These are phyloP conservation scores for Alternaria novae-zelandiae DNA, from an alignment of 2,329 filamentous ascomycete species.

Conservation along the genomic window DNA sequence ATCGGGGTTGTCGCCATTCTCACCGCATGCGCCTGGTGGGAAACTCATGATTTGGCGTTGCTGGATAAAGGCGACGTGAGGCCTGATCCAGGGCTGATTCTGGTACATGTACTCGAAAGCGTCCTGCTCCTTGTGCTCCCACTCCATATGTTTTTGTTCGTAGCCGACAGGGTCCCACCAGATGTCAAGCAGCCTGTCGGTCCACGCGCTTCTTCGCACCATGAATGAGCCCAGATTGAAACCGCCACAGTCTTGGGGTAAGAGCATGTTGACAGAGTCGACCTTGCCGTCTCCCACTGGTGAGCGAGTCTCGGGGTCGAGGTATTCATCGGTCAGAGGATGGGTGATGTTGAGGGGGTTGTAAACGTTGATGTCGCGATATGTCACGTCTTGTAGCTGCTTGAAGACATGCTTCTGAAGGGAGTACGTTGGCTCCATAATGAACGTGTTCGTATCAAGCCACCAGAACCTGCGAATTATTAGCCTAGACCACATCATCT, in stretches of 20 bases:
- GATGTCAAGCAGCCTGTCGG: constrained; percentile 87
- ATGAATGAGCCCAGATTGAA: constrained; percentile 99
- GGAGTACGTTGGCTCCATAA: constrained; percentile 95
- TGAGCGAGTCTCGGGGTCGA: constrained; percentile 77
- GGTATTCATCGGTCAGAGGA: constrained; percentile 74
- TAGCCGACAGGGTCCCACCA: constrained; percentile 99
- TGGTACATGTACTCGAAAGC: constrained; percentile 90
- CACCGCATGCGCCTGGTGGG: constrained; percentile 85
- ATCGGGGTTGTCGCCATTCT: constrained; percentile 73
- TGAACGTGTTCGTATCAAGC: constrained; percentile 95
- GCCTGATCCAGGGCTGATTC: constrained; percentile 90
- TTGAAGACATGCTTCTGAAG: constrained; percentile 91
- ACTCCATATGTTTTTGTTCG: constrained; percentile 98
- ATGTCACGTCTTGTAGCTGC: constrained; percentile 73
- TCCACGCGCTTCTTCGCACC: constrained; percentile 82
- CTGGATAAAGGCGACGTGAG: constrained; percentile 85
- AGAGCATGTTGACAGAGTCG: constrained; percentile 82
- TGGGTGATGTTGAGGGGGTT: constrained; percentile 95
- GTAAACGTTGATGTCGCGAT: constrained; percentile 95
- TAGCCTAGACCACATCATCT: constrained; percentile 22
- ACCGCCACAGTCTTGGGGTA: constrained; percentile 92
- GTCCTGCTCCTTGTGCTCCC: constrained; percentile 99
- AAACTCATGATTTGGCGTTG: constrained; percentile 96
- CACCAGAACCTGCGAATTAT: constrained; percentile 89
- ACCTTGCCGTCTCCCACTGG: constrained; percentile 76